Conservation (phyloP, 495 filamentous ascomycete species). For the Lindgomyces ingoldianus region DNA sequence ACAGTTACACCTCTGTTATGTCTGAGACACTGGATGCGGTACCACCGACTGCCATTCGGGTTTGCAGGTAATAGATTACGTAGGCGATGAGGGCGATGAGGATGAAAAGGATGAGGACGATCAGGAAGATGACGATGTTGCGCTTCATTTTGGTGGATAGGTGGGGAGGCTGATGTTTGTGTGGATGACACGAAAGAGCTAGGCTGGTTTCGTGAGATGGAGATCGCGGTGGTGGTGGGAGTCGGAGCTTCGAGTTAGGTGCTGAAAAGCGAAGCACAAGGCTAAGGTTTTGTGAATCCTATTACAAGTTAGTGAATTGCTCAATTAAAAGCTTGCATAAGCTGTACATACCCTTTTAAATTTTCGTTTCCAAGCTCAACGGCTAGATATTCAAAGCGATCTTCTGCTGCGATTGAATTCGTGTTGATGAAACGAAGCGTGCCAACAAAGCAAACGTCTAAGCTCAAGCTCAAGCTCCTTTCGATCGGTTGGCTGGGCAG, state of each 20-base stretch:
- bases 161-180: not conserved
- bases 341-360: not conserved
- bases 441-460: not conserved
- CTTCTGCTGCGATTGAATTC: not conserved
- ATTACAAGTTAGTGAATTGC: not conserved
- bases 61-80: slow-evolving; percentile 46
- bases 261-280: not conserved
- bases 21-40: slow-evolving; percentile 30
- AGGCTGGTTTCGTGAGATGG: too few species aligned
- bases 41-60: slow-evolving; percentile 38
- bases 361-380: not conserved
- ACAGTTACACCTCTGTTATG: slow-evolving; percentile 18
- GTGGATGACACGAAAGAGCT: not conserved
- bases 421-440: not conserved
- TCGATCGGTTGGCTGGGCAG: not conserved
- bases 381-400: not conserved
- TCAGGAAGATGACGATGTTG: slow-evolving; percentile 51
- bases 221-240: not conserved
- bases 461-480: too few species aligned
- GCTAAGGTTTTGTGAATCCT: not conserved
- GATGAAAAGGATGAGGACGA: slow-evolving; percentile 51
- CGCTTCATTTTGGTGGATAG: slow-evolving; percentile 43
- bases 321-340: not conserved
- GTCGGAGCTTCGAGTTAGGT: too few species aligned
- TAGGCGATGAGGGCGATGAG: slow-evolving; percentile 47